Evolutionary conservation across 1,284 basidiomycete species (phyloP), one percentile per base, ranked within the genome.

Genomic region (Leucoagaricus sp.): DNA sequence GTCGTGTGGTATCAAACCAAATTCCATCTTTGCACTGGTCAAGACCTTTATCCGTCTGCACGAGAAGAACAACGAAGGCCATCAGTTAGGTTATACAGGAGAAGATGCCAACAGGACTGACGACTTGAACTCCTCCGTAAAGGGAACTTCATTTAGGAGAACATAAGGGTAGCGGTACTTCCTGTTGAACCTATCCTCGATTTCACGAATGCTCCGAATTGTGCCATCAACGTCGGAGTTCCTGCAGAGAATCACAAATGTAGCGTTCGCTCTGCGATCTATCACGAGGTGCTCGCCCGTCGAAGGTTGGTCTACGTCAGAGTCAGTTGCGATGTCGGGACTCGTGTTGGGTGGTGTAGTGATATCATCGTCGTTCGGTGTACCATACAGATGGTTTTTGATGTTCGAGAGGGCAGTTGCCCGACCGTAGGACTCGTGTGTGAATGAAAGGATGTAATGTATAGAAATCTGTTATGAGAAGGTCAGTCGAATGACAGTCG

Each of bases 81-180:
- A 12, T 50, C 17, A 50, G 25, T 10, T 7, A 7, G 13, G 12
- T 44, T 3, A 17, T 7, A 42, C 36, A 25, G 13, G 29, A 26
- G 13, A 19, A 10, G 12, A 1, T 19, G 38, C 36, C 45, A 40
- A 29, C 41, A 17, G 17, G 17, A 66, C 75, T 36, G 53, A 84
- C 82, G 72, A 72, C 63, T 87, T 90, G 71, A 92, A 93, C 40
- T 88, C 83, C n/a, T 88, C 84, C 33, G 78, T 74, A 65, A 91
- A 93, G 1, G 76, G 75, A 59, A 84, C 82, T 58, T 91, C 89
- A 66, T 92, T 92, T 61, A 91, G 71, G 66, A 91, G 85, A 15
- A 89, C 83, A 71, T 86, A 91, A 3, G 89, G 87, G 63, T 92
- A 91, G 19, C 74, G 68, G 56, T 80, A 83, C 58, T 79, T 79